Base-by-base conservation (phyloP, 1,139 yeast genomes). In the Taphrina deformans region DNA sequence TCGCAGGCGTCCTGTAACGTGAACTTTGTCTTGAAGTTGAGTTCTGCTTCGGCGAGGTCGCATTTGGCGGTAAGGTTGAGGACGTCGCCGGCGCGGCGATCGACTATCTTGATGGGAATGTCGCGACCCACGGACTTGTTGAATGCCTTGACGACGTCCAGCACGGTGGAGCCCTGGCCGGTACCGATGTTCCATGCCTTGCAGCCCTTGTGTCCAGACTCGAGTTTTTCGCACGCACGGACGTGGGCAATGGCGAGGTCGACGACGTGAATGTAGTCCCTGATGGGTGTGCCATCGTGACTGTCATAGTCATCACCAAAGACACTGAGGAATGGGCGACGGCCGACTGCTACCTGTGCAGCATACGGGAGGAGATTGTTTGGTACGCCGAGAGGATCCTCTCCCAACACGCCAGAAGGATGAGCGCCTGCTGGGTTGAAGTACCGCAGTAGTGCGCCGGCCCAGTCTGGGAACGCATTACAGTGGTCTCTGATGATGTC, bases 341-440 rank as follows among this genome's bases (percentile, higher is more conserved):
- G 82, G 35, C 90, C 90, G 67, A 83, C 81, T 16, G 93, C 93
- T 18, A 87, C 92, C 75, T 87, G 92, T 4, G 92, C 88, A 73
- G 88, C 80, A 74, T 78, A 86, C 1, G 95, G 95, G 70, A 88
- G 79, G 71, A 88, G 77, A 72, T 88, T 88, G 76, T 87, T 88
- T 66, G 93, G 93, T 62, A 85, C 81, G 29, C 92, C 92, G 67
- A 84, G 78, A 2, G 95, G 93, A 73, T 88, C 92, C 73, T 88
- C 95, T 50, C 95, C 95, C 70, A 88, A 79, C 44, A 84, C 76
- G 6, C 95, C 95, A 1, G 90, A 85, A 2, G 92, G 89, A 73
- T 88, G 95, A 14, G 95, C 93, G 38, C 96, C 96, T 72, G 88
- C 87, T 46, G 95, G 95, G 73, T 88, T 88, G 78, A 87, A 88